Base-by-base conservation (phyloP, 805 yeast genomes). In the Yamadazyma nakazawae region DNA sequence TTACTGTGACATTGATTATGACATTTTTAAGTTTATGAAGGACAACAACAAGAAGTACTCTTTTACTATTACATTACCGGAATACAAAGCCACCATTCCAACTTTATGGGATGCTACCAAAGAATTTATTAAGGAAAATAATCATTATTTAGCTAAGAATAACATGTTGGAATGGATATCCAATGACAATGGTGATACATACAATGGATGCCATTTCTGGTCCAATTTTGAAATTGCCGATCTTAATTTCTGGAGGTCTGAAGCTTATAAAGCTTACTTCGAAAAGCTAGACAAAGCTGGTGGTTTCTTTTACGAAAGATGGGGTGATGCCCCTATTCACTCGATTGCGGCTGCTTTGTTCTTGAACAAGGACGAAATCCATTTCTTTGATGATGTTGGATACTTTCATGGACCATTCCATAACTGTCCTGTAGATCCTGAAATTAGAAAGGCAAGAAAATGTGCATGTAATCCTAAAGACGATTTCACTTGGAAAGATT, bases 241-340 rank as follows among this genome's bases (percentile, higher is more conserved):
- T 45, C 74, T 88, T 64, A 76, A 79, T 46, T 79, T 88, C 63
- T 87, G 89, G 88, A 76, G 94, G 61, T 66, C 80, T 17, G 80
- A 82, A 44, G 88, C 88, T 9, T 89, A 89, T 62, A 57, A 66
- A 39, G 75, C 78, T 47, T 89, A 84, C 65, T 89, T 89, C 57
- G 85, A 86, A 16, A 70, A 75, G 56, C 76, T 89, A 59, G 96
- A 89, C 66, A 65, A 79, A 51, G 79, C 84, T n/a, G 96, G 96
- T 63, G 96, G 96, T n/a, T 89, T 89, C 71, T 89, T 85, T 70
- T 89, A 88, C 65, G 90, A 86, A 72, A 78, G 96, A 67, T 88
- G 96, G 96, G 96, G 96, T 57, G 96, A 88, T 66, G 96, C 96
- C 21, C 96, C 96, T 30, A 84, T 88, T 42, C 96, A 88, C 66